These are phyloP conservation scores for Cryptosporidium andersoni DNA, from an alignment of 169 alveolate genomes.

Conservation along the genomic window DNA sequence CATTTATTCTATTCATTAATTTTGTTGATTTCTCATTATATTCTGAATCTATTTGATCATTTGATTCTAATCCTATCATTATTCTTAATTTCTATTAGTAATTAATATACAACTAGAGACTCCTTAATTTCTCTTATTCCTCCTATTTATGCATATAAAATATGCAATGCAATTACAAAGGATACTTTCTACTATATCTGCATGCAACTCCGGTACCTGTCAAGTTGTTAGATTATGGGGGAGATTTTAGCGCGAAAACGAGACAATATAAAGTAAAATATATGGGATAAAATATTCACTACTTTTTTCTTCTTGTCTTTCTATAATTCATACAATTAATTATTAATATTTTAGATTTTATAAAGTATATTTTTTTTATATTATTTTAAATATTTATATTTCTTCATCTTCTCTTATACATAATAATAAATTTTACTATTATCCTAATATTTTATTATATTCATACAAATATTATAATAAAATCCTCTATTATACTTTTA, in stretches of 20 bases:
- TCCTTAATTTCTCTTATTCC: slow-evolving; percentile 13
- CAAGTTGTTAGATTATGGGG: neutral
- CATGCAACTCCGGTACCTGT: slow-evolving; percentile 68
- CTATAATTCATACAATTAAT: neutral
- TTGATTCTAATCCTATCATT: slow-evolving; percentile 34
- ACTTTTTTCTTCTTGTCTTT: neutral
- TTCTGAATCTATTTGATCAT: neutral
- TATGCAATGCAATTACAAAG: slow-evolving; percentile 2
- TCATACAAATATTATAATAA: too few relatives aligned
- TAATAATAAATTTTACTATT: too few relatives aligned
- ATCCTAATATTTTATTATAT: too few relatives aligned
- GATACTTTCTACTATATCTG: slow-evolving; percentile 49
- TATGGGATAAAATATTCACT: neutral
- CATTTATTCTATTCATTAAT: slow-evolving; percentile 10
- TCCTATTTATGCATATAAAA: neutral
- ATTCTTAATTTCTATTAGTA: slow-evolving; percentile 9
- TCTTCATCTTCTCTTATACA: too few relatives aligned
- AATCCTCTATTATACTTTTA: too few relatives aligned
- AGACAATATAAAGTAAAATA: slow-evolving; percentile 18
- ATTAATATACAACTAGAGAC: slow-evolving; percentile 9
- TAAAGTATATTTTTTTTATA: neutral
- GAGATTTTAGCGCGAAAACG: slow-evolving; percentile 45
- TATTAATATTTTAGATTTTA: neutral
- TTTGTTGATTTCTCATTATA: slow-evolving; percentile 20
- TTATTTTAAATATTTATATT: too few relatives aligned